These are phyloP conservation scores for Mucor velutinosus DNA, from an alignment of 371 early-diverging fungal genomes.

Conservation along the genomic window DNA sequence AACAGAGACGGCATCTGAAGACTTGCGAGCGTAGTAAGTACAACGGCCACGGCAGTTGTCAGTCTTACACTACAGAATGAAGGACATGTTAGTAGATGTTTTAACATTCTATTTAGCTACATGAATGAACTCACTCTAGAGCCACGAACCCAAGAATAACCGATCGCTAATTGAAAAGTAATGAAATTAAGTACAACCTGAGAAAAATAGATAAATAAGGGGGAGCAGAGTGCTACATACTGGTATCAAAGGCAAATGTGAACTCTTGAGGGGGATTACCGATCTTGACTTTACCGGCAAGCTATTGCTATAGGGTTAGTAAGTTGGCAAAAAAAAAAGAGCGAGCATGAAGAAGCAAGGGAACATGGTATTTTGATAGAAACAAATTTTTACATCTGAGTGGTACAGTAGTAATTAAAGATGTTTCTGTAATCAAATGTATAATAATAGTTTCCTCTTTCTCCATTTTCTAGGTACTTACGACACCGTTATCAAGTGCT, in stretches of 20 bases:
- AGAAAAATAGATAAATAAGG: slow-evolving; percentile 11
- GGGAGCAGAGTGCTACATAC: slow-evolving; percentile 20
- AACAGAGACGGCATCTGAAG: slow-evolving; percentile 28
- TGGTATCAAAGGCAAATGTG: slow-evolving; percentile 52
- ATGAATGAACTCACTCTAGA: slow-evolving; percentile 31
- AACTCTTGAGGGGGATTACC: slow-evolving; percentile 54
- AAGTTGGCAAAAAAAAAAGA: slow-evolving; percentile 3
- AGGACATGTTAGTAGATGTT: neutral
- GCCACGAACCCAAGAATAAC: slow-evolving; percentile 57
- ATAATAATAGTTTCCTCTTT: neutral
- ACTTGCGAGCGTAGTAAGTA: slow-evolving; percentile 43
- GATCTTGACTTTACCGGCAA: slow-evolving; percentile 49
- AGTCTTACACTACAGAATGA: slow-evolving; percentile 40
- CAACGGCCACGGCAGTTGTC: slow-evolving; percentile 50
- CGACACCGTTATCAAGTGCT: slow-evolving; percentile 47
- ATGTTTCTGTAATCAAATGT: slow-evolving; percentile 5
- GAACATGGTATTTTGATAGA: neutral
- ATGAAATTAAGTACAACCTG: slow-evolving; percentile 25
- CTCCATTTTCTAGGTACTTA: slow-evolving; percentile 10
- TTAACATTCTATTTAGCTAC: neutral
- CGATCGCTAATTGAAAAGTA: slow-evolving; percentile 39
- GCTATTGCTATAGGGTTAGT: slow-evolving; percentile 21
- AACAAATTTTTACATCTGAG: neutral
- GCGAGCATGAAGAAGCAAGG: neutral
- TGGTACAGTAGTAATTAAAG: slow-evolving; percentile 1